phyloP scores from a whole-genome alignment of 192 early-diverging fungal genomes.

The Rhizoclosmatium sp. region DNA sequence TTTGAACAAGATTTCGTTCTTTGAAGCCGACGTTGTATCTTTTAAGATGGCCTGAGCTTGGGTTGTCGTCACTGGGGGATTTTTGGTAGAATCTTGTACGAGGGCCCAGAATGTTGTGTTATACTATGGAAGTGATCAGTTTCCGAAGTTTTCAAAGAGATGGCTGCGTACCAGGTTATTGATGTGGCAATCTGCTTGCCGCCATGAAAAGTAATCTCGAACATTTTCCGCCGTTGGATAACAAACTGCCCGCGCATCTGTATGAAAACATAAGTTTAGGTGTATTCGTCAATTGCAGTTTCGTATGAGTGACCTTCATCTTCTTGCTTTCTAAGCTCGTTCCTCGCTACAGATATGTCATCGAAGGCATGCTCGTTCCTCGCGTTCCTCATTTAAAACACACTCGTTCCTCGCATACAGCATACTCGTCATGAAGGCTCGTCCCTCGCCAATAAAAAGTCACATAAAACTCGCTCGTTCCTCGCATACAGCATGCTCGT shows the following conservation, averaged over 20 bases:
- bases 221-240: slow-evolving; percentile 86
- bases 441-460: no score
- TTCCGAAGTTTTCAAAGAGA: neutral
- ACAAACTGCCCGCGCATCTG: slow-evolving; percentile 83
- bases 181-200: slow-evolving; percentile 89
- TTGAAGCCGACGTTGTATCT: slow-evolving; percentile 86
- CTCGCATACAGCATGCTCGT: no score
- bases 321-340: no score
- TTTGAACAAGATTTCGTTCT: slow-evolving; percentile 91
- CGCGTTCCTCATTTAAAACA: no score
- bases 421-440: no score
- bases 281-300: no score
- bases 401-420: no score
- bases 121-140: slow-evolving; percentile 56
- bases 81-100: slow-evolving; percentile 63
- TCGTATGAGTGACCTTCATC: no score
- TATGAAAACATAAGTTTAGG: neutral
- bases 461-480: no score
- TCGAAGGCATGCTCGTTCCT: no score
- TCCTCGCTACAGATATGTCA: no score
- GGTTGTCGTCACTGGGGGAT: slow-evolving; percentile 64
- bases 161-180: slow-evolving; percentile 41
- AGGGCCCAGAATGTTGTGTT: slow-evolving; percentile 96
- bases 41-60: slow-evolving; percentile 82
- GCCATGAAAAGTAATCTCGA: slow-evolving; percentile 93